Conservation (phyloP, 176 grass and related monocot species). For the Eremochloa ophiuroides region DNA sequence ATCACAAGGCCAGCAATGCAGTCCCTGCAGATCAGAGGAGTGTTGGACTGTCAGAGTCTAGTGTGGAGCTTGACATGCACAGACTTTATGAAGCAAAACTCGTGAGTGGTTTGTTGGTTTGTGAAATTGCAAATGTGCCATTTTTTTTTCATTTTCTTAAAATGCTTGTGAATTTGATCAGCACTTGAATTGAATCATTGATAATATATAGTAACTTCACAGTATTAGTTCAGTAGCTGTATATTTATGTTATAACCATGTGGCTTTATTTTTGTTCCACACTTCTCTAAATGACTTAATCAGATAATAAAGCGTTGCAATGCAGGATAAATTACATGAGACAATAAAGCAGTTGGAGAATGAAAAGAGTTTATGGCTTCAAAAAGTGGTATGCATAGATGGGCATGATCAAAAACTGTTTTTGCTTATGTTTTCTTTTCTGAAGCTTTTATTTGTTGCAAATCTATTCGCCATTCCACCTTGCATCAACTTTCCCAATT, state of each 20-base stretch:
- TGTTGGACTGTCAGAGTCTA: constrained; percentile 54
- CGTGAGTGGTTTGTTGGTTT: constrained; percentile 46
- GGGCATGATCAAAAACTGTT: not conserved
- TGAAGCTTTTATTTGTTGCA: not conserved
- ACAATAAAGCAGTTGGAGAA: constrained; percentile 53
- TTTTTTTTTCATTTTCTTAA: not conserved
- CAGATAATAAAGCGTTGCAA: constrained; percentile 37
- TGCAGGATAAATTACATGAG: constrained; percentile 63
- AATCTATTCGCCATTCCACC: not conserved
- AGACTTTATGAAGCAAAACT: constrained; percentile 52
- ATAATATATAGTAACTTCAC: not conserved
- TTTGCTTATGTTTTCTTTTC: not conserved
- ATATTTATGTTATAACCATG: not conserved
- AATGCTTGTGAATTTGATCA: not conserved
- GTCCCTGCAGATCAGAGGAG: constrained; percentile 41
- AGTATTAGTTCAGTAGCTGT: not conserved
- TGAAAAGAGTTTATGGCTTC: constrained; percentile 55
- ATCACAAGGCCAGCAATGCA: constrained; percentile 33
- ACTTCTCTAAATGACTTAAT: constrained; percentile 19
- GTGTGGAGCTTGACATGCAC: constrained; percentile 49
- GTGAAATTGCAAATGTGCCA: not conserved
- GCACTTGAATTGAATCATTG: not conserved
- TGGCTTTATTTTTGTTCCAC: not conserved
- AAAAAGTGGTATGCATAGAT: constrained; percentile 46
- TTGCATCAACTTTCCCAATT: not conserved